Evolutionary conservation across 306 rosid species (phyloP).

Genomic region (Parietaria judaica): DNA sequence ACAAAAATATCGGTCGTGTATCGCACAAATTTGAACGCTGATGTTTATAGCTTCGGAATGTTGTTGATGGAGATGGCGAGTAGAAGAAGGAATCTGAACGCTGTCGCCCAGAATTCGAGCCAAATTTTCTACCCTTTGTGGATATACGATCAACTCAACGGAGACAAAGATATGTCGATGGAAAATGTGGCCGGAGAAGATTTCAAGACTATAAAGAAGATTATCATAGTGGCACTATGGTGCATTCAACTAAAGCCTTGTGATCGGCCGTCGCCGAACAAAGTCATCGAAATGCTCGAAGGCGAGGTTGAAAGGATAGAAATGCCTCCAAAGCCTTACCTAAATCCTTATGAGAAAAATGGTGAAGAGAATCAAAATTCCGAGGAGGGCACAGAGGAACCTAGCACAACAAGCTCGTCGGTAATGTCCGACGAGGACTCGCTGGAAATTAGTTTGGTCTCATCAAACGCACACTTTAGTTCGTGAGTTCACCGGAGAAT

Average conservation of each 20-base stretch:
- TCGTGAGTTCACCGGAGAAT: no score
- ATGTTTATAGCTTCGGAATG: conserved; percentile 30
- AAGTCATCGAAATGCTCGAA: conserved; percentile 22
- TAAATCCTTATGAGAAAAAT: neutral
- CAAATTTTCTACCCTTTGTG: conserved; percentile 19
- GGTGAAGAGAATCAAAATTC: neutral
- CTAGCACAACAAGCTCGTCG: no score
- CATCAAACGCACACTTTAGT: neutral
- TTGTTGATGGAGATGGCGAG: conserved; percentile 22
- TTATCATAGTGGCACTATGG: conserved; percentile 26
- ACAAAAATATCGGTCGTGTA: conserved; percentile 13
- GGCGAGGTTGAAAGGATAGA: neutral
- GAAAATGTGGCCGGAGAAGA: conserved; percentile 10
- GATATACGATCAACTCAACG: conserved; percentile 17
- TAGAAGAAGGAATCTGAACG: neutral
- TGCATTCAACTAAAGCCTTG: conserved; percentile 19
- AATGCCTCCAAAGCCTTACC: conserved; percentile 8
- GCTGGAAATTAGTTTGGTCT: neutral
- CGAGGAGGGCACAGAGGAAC: neutral
- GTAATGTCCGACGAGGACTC: conserved; percentile 1
- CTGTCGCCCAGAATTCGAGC: conserved; percentile 14
- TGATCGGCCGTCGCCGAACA: conserved; percentile 26
- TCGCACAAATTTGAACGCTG: conserved; percentile 22
- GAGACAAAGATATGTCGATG: conserved; percentile 2
- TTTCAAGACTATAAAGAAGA: conserved; percentile 5